Conservation (phyloP, 345 rosid genomes). For the Cardamine occulta region DNA sequence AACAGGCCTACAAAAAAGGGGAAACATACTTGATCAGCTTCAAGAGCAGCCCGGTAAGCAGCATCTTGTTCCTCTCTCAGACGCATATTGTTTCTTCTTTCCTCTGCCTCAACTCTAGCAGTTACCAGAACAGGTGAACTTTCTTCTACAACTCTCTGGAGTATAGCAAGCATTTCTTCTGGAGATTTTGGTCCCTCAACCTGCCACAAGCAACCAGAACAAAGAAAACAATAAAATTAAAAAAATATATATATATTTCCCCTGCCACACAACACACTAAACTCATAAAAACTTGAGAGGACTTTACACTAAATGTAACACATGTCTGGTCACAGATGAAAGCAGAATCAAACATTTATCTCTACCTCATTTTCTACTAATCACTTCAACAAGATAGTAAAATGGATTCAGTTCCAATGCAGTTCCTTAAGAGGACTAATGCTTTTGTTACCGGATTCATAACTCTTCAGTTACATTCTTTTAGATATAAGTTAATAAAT, state of each 20-base stretch:
- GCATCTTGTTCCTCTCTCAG: conserved; percentile 99
- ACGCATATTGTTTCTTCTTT: conserved; percentile 77
- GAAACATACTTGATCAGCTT: conserved; percentile 88
- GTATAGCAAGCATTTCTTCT: conserved; percentile 68
- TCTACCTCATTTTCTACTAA: conserved; percentile 1
- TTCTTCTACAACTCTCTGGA: conserved; percentile 96
- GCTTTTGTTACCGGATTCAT: not conserved
- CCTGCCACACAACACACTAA: not conserved
- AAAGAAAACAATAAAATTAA: not conserved
- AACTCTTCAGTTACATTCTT: not conserved
- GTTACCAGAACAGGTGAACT: conserved; percentile 84
- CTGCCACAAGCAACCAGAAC: conserved; percentile 47
- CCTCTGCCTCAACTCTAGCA: conserved; percentile 92
- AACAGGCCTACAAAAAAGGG: not conserved
- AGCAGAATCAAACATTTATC: not conserved
- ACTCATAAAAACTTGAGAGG: not conserved
- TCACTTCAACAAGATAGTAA: conserved; percentile 15
- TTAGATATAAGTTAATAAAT: not conserved
- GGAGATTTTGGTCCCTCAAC: conserved; percentile 92
- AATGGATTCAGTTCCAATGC: not conserved
- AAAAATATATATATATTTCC: not conserved
- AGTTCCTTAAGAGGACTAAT: not conserved
- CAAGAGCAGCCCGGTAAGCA: conserved; percentile 96
- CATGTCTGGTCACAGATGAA: not conserved
- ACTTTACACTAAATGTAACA: not conserved